Evolutionary conservation across 495 filamentous ascomycete genomes (phyloP).

Genomic region (Pyronema omphalodes): DNA sequence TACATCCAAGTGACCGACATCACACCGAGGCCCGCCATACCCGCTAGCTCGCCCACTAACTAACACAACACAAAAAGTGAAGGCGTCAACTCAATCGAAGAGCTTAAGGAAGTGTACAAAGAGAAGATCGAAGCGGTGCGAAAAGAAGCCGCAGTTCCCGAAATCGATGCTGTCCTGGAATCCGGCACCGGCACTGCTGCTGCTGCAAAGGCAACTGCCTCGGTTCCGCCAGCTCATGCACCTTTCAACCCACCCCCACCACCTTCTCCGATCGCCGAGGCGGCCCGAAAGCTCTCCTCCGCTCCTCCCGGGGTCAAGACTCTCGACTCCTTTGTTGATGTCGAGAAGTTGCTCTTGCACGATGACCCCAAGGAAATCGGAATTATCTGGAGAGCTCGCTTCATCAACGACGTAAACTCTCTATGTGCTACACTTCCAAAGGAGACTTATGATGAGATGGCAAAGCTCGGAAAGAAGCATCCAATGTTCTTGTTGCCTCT

Average conservation of each 20-base stretch:
- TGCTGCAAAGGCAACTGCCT: slow-evolving; percentile 18
- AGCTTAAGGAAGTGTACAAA: slow-evolving; percentile 63
- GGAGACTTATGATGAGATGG: slow-evolving; percentile 49
- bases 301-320: slow-evolving; percentile 48
- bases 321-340: slow-evolving; percentile 64
- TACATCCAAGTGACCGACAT: neutral
- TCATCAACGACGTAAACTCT: slow-evolving; percentile 46
- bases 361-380: slow-evolving; percentile 60
- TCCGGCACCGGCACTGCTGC: slow-evolving; percentile 21
- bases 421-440: slow-evolving; percentile 67
- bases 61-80: slow-evolving; percentile 31
- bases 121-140: slow-evolving; percentile 49
- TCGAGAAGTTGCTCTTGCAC: slow-evolving; percentile 52
- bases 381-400: slow-evolving; percentile 78
- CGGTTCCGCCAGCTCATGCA: slow-evolving; percentile 3
- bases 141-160: slow-evolving; percentile 25
- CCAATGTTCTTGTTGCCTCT: slow-evolving; percentile 86
- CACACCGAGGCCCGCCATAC: neutral
- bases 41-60: neutral
- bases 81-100: slow-evolving; percentile 52
- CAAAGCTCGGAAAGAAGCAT: slow-evolving; percentile 44
- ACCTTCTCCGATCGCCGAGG: slow-evolving; percentile 23
- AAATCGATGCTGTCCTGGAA: slow-evolving; percentile 15
- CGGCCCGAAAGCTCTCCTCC: slow-evolving; percentile 22
- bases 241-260: slow-evolving; percentile 24